These are phyloP conservation scores for Lactifluus echinatus DNA, from an alignment of 768 basidiomycete species.

Conservation along the genomic window DNA sequence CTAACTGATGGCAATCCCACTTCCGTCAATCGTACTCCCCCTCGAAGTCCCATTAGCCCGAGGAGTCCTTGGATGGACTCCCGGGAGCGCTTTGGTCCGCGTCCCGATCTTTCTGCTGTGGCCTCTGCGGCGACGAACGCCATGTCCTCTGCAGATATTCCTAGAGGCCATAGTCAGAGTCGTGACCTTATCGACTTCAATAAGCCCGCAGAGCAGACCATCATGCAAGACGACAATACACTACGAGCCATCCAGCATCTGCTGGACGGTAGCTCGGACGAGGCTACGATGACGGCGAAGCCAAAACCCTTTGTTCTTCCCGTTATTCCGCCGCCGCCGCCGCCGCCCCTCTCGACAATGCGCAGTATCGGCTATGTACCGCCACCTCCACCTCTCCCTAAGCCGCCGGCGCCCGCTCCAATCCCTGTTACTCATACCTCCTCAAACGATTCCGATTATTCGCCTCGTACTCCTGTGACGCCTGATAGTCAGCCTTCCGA, in stretches of 20 bases:
- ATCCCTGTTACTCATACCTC: constrained; percentile 5
- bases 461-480: constrained; percentile 14
- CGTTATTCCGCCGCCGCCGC: constrained; percentile 16
- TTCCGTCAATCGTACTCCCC: constrained; percentile 31
- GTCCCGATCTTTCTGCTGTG: constrained; percentile 11
- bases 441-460: background rate
- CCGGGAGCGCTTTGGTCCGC: constrained; percentile 26
- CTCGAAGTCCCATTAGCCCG: constrained; percentile 55
- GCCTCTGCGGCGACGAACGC: background rate
- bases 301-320: constrained; percentile 16
- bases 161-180: constrained; percentile 4
- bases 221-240: constrained; percentile 17
- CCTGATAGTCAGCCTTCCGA: constrained; percentile 17
- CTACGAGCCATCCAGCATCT: constrained; percentile 13
- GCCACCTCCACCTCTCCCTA: constrained; percentile 17
- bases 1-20: background rate
- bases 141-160: background rate
- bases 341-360: constrained; percentile 11
- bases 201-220: constrained; percentile 14
- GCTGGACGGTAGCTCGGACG: constrained; percentile 14
- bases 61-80: constrained; percentile 35
- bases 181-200: constrained; percentile 18
- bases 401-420: constrained; percentile 1
- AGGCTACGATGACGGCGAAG: constrained; percentile 14
- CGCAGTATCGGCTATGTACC: constrained; percentile 17